phyloP scores from a whole-genome alignment of 345 rosid genomes.

The Adansonia digitata region DNA sequence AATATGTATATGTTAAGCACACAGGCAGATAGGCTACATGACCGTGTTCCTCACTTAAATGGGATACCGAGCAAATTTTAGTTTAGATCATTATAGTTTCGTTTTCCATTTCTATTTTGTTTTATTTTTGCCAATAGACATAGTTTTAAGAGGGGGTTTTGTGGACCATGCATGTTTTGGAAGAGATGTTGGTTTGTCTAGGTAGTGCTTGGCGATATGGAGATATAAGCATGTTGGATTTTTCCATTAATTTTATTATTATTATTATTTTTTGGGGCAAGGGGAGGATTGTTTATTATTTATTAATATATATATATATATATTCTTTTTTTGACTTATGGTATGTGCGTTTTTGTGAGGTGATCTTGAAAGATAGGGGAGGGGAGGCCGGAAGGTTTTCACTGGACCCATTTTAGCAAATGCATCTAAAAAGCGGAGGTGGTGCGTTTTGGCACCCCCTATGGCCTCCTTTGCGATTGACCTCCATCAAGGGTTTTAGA shows the following conservation, averaged over 20 bases:
- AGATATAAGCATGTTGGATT: slow-evolving; percentile 10
- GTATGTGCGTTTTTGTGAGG: slow-evolving; percentile 15
- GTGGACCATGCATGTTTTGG: slow-evolving; percentile 38
- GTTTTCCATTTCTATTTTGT: slow-evolving; percentile 12
- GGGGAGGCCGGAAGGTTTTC: slow-evolving; percentile 8
- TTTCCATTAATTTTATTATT: not conserved
- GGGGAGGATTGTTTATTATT: not conserved
- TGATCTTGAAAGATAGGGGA: slow-evolving; percentile 23
- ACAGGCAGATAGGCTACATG: slow-evolving; percentile 34
- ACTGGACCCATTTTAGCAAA: slow-evolving; percentile 27
- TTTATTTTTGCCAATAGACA: slow-evolving; percentile 23
- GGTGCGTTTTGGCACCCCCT: slow-evolving; percentile 30
- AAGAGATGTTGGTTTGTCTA: slow-evolving; percentile 31
- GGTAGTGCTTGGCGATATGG: slow-evolving; percentile 30
- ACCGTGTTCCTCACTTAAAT: slow-evolving; percentile 36
- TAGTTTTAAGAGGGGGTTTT: slow-evolving; percentile 20
- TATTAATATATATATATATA: too few relatives aligned
- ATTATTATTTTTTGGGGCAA: too few relatives aligned
- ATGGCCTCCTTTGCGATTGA: slow-evolving; percentile 15
- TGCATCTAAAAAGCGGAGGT: slow-evolving; percentile 36
- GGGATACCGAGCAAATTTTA: slow-evolving; percentile 10
- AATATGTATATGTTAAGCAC: not conserved
- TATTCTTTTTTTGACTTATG: slow-evolving; percentile 10
- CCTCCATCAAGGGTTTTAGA: slow-evolving; percentile 24
- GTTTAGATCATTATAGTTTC: not conserved